Conservation (phyloP, 1,284 basidiomycete genomes). For the Microbotryum silenes-acaulis region DNA sequence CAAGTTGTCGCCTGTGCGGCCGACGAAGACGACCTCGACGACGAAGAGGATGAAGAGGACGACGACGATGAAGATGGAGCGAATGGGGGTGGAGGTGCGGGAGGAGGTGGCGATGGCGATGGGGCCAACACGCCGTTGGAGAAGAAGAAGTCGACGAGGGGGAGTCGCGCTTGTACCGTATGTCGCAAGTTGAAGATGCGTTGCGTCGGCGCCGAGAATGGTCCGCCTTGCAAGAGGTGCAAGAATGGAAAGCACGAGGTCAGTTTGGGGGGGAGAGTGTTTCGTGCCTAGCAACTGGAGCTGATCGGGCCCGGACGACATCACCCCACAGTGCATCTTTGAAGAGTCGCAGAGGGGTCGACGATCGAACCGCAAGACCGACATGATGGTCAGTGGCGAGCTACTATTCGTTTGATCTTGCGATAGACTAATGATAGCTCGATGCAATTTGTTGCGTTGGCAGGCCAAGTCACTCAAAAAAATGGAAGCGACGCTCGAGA, state of each 20-base stretch:
- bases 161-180: constrained; percentile 73
- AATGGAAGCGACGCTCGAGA: constrained; percentile 87
- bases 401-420: too few species aligned
- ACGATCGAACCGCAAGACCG: constrained; percentile 49
- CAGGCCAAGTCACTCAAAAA: constrained; percentile 71
- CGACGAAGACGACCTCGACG: constrained; percentile 42
- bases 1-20: too few species aligned
- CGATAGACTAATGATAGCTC: too few species aligned
- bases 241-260: constrained; percentile 66
- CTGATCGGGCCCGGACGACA: not conserved
- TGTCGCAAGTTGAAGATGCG: constrained; percentile 87
- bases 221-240: constrained; percentile 57
- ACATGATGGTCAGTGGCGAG: constrained; percentile 55
- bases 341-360: constrained; percentile 91
- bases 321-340: constrained; percentile 59
- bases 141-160: constrained; percentile 34
- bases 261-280: not conserved
- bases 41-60: constrained; percentile 43
- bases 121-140: constrained; percentile 1
- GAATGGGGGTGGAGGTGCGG: constrained; percentile 10
- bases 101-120: constrained; percentile 12
- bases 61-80: constrained; percentile 32
- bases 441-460: not conserved
- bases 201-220: constrained; percentile 85
- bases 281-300: not conserved